These are phyloP conservation scores for Cystobasidiaceae sp. DNA, from an alignment of 1,284 basidiomycete species.

Conservation along the genomic window DNA sequence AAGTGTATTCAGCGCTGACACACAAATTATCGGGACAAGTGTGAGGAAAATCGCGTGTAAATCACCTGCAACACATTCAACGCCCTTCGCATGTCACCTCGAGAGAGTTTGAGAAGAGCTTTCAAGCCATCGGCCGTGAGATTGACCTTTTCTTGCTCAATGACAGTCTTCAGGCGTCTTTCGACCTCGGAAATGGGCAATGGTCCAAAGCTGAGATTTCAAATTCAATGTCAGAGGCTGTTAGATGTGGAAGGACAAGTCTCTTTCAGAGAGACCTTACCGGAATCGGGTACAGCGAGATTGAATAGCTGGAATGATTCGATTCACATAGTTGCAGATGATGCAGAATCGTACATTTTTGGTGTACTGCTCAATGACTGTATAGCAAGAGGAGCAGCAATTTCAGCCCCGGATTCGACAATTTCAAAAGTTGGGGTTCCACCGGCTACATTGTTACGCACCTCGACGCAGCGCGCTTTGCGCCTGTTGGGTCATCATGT, in stretches of 20 bases:
- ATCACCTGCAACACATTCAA: constrained; percentile 80
- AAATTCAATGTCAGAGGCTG: not conserved
- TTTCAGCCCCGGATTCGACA: not conserved
- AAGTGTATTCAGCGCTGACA: not conserved
- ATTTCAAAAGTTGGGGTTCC: not conserved
- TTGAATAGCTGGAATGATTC: constrained; percentile 97
- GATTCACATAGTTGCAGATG: constrained; percentile 99
- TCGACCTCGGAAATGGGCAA: constrained; percentile 76
- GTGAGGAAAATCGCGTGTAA: not conserved
- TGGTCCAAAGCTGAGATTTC: constrained; percentile 68
- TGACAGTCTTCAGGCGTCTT: constrained; percentile 59
- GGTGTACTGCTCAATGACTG: constrained; percentile 96
- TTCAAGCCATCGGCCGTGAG: constrained; percentile 78
- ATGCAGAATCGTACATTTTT: constrained; percentile 99
- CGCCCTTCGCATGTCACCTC: constrained; percentile 95
- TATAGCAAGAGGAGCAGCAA: not conserved
- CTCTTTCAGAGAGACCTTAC: constrained; percentile 7
- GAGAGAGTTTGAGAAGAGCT: constrained; percentile 84
- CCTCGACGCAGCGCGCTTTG: constrained; percentile 88
- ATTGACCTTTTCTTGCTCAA: constrained; percentile 83
- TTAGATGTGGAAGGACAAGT: not conserved
- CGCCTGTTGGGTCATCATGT: constrained; percentile 99
- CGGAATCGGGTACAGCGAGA: constrained; percentile 96
- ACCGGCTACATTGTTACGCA: constrained; percentile 37
- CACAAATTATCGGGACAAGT: not conserved